Percentiles rank a stretch among this genome's conserved stretches.
Conservation (phyloP, 1,284 basidiomycete species). For the Termitomyces sp. region DNA sequence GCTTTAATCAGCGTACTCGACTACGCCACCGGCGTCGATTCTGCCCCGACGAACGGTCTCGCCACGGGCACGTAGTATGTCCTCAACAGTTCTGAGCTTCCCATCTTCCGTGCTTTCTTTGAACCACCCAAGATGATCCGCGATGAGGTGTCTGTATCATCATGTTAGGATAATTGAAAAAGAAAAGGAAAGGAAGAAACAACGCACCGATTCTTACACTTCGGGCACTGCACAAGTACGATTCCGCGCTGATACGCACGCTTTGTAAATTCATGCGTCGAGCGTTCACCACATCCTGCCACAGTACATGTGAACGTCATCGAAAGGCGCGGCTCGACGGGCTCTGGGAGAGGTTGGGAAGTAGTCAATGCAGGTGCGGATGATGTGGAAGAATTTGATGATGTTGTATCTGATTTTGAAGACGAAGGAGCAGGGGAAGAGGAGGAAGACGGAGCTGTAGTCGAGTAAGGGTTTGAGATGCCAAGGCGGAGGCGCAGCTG, state of each 20-base stretch:
- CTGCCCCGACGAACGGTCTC: conserved; percentile 66
- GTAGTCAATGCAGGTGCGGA: conserved; percentile 20
- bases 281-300: conserved; percentile 71
- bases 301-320: conserved; percentile 91
- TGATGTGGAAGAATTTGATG: neutral
- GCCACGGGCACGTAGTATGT: conserved; percentile 72
- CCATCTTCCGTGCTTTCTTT: conserved; percentile 74
- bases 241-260: conserved; percentile 84
- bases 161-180: neutral
- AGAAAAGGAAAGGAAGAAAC: neutral
- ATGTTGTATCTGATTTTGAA: neutral
- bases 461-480: conserved; percentile 19
- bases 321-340: conserved; percentile 53
- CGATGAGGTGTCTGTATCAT: conserved; percentile 55
- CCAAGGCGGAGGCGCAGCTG: conserved; percentile 34
- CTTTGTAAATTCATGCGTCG: conserved; percentile 85
- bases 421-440: conserved; percentile 9
- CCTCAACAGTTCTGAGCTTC: conserved; percentile 74
- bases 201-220: conserved; percentile 80
- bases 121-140: conserved; percentile 94
- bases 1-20: conserved; percentile 32
- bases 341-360: conserved; percentile 26
- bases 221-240: conserved; percentile 89
- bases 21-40: conserved; percentile 32
- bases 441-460: conserved; percentile 11